Conservation (phyloP, 2,329 filamentous ascomycete species). For the Hypoxylon sp. region DNA sequence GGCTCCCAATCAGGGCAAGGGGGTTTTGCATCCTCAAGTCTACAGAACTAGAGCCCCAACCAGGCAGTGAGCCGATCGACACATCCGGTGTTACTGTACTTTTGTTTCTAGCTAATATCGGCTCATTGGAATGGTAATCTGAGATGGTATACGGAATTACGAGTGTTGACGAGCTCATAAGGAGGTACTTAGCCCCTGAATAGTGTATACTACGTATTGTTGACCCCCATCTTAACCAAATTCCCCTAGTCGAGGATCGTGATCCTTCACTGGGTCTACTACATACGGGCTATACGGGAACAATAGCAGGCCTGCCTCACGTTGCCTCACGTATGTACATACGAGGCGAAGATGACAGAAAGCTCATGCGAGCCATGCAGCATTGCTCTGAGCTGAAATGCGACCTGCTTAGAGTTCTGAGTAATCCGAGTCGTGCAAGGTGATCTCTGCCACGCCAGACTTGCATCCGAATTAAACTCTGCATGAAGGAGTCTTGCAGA, state of each 20-base stretch:
- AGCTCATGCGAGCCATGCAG: conserved; percentile 17
- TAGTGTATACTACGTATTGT: neutral
- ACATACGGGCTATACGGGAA: neutral
- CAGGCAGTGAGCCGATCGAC: neutral
- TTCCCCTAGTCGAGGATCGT: conserved; percentile 25
- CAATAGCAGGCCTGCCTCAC: conserved; percentile 18
- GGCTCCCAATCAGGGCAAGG: neutral
- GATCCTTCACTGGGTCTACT: conserved; percentile 25
- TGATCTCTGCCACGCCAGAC: conserved; percentile 15
- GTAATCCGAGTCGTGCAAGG: conserved; percentile 12
- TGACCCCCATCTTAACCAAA: conserved; percentile 11
- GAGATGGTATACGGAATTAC: neutral
- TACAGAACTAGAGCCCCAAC: conserved; percentile 1
- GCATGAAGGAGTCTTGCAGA: conserved; percentile 12
- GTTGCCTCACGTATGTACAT: conserved; percentile 9
- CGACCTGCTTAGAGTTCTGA: conserved; percentile 7
- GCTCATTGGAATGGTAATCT: neutral
- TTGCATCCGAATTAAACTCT: conserved; percentile 17
- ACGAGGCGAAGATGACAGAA: conserved; percentile 15
- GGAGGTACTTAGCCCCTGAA: neutral
- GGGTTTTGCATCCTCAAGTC: conserved; percentile 12
- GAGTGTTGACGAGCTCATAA: neutral
- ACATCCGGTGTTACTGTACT: neutral
- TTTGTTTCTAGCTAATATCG: conserved; percentile 6
- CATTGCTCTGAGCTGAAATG: neutral